These are phyloP conservation scores for Hyphodiscus hymeniophilus DNA, from an alignment of 495 filamentous ascomycete genomes.

Conservation along the genomic window DNA sequence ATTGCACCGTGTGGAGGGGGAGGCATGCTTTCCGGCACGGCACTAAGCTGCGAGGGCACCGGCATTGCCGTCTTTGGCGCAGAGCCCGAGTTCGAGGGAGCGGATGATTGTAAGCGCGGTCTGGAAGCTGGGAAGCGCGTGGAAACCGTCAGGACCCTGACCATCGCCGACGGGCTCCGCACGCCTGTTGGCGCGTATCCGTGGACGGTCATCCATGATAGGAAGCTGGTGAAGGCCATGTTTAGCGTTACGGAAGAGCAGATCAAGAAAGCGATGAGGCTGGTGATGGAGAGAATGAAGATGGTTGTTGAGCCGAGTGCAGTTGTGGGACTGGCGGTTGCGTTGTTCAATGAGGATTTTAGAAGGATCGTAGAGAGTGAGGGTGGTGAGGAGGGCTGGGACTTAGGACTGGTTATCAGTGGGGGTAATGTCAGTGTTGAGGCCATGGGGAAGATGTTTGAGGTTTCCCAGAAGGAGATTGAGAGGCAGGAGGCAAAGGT, in stretches of 20 bases:
- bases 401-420: conserved; percentile 78
- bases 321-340: conserved; percentile 75
- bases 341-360: conserved; percentile 81
- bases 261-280: conserved; percentile 65
- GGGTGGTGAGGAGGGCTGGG: conserved; percentile 69
- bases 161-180: conserved; percentile 84
- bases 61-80: conserved; percentile 74
- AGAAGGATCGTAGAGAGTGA: conserved; percentile 59
- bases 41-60: conserved; percentile 62
- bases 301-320: conserved; percentile 85
- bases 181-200: conserved; percentile 73
- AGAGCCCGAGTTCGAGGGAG: conserved; percentile 78
- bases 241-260: conserved; percentile 75
- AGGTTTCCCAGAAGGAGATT: not conserved
- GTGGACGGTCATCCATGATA: conserved; percentile 74
- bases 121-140: conserved; percentile 55
- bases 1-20: conserved; percentile 86
- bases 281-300: conserved; percentile 89
- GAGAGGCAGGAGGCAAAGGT: conserved; percentile 25
- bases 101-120: conserved; percentile 70
- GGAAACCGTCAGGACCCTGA: conserved; percentile 58
- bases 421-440: conserved; percentile 90
- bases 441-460: conserved; percentile 60
- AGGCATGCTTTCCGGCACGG: conserved; percentile 78
- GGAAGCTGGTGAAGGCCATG: conserved; percentile 60